Base-by-base conservation (phyloP, 768 basidiomycete genomes). In the Mycena albidolilacea region DNA sequence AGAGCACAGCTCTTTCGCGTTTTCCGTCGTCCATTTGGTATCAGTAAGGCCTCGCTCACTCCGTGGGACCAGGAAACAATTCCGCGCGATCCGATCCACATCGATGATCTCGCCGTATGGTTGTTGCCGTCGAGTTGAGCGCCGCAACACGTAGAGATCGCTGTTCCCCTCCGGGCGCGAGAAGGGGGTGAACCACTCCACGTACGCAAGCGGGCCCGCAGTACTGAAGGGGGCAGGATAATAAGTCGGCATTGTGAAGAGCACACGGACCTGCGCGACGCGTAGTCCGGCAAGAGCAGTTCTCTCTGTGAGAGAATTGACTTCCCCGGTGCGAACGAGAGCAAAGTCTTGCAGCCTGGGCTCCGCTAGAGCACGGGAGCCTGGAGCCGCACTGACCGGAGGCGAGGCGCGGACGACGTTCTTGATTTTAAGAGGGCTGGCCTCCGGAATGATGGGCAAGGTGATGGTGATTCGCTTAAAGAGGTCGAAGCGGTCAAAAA, bases 201-300 rank as follows among this genome's bases (percentile, higher is more conserved):
- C 8, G 19, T 52, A 52, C 1, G 50, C 50, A 8, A 52, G 50
- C 8, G 50, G 50, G 17, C 9, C 54, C 15, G 14, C 74, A 65
- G 38, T 43, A 37, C 39, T 41, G 59, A 61, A 61, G 11, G 23
- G 44, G 21, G 63, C 21, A 23, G 19, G 67, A 46, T 69, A 73
- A 52, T 60, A 64, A 38, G 39, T 8, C 3, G 76, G 76, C 10
- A 78, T 52, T 6, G 58, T 43, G 60, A 79, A 77, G 7, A 78
- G 44, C 5, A 71, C 48, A 17, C 71, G 44, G 2, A 76, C 52
- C 37, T 74, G 75, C 1, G 75, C 71, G 11, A 71, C 59, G 0
- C 71, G 71, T 21, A 79, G 62, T 1, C 70, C 65, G 38, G 48
- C 37, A 35, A 72, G 71, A 3, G 71, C 64, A 41, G 71, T 72